phyloP scores from a whole-genome alignment of 106 monocot genomes.

The Triglochin maritima region DNA sequence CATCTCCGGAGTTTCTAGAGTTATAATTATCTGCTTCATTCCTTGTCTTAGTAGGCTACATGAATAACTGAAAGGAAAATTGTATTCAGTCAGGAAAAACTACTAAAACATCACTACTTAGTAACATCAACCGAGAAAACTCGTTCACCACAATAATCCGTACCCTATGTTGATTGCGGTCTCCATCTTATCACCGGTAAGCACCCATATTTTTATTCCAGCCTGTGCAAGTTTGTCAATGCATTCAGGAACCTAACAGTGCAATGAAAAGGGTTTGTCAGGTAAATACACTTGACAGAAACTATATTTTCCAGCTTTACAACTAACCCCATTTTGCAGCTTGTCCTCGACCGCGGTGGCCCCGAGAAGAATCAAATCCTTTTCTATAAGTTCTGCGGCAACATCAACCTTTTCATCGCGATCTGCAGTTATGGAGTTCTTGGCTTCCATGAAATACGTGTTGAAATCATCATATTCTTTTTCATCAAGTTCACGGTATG shows the following conservation, averaged over 20 bases:
- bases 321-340: slow-evolving; percentile 84
- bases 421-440: slow-evolving; percentile 72
- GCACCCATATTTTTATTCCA: slow-evolving; percentile 93
- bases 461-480: slow-evolving; percentile 57
- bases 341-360: slow-evolving; percentile 98
- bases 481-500: slow-evolving; percentile 70
- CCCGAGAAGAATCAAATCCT: slow-evolving; percentile 81
- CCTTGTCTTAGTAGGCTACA: slow-evolving; percentile 92
- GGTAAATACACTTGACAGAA: background rate
- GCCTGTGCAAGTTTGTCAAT: slow-evolving; percentile 96
- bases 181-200: slow-evolving; percentile 98
- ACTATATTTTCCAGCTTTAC: background rate
- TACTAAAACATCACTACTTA: too few relatives aligned
- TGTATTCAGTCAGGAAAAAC: too few relatives aligned
- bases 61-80: slow-evolving; percentile 46
- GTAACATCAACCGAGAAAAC: too few relatives aligned
- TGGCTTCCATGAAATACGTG: slow-evolving; percentile 53
- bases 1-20: slow-evolving; percentile 64
- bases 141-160: background rate
- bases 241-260: slow-evolving; percentile 80
- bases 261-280: too few relatives aligned
- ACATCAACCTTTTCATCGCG: slow-evolving; percentile 80
- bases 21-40: slow-evolving; percentile 87
- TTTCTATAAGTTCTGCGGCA: slow-evolving; percentile 66
- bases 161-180: slow-evolving; percentile 99